Evolutionary conservation across 805 yeast genomes (phyloP).

Genomic region (Ogataea saltuana): DNA sequence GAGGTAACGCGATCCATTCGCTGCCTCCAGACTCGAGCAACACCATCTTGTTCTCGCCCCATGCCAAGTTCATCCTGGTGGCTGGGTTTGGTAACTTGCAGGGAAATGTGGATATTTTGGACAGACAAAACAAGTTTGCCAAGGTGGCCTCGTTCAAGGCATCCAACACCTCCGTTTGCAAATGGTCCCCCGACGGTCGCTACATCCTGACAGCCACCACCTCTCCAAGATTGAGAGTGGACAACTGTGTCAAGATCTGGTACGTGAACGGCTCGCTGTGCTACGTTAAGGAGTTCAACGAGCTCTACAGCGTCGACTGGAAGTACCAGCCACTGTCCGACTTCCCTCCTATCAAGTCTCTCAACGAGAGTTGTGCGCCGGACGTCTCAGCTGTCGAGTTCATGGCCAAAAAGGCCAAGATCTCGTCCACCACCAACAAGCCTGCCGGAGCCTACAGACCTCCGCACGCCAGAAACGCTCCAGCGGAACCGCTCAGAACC

Average conservation of each 20-base stretch:
- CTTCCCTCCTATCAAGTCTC: slow-evolving; percentile 56
- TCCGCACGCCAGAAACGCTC: slow-evolving; percentile 73
- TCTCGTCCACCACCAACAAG: slow-evolving; percentile 40
- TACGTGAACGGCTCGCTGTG: slow-evolving; percentile 83
- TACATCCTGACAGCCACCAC: slow-evolving; percentile 94
- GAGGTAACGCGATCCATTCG: slow-evolving; percentile 84
- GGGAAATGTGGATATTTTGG: slow-evolving; percentile 93
- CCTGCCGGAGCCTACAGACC: slow-evolving; percentile 94
- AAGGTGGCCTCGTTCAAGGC: slow-evolving; percentile 86
- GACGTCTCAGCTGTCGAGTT: slow-evolving; percentile 70
- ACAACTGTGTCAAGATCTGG: slow-evolving; percentile 93
- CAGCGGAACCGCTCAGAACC: slow-evolving; percentile 45
- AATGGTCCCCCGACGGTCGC: slow-evolving; percentile 98
- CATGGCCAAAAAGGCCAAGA: slow-evolving; percentile 42
- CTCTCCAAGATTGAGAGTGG: slow-evolving; percentile 94
- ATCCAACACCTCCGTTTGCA: slow-evolving; percentile 91
- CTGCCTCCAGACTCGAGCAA: slow-evolving; percentile 88
- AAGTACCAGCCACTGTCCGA: slow-evolving; percentile 58
- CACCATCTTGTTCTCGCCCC: slow-evolving; percentile 90
- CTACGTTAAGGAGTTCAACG: slow-evolving; percentile 76
- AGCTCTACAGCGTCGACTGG: slow-evolving; percentile 83
- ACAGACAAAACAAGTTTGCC: slow-evolving; percentile 80
- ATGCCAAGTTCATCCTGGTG: slow-evolving; percentile 84
- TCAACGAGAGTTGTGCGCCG: slow-evolving; percentile 61
- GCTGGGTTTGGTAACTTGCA: slow-evolving; percentile 98